Evolutionary conservation across 768 basidiomycete genomes (phyloP).

Genomic region (Agaricus sinodeliciosus): DNA sequence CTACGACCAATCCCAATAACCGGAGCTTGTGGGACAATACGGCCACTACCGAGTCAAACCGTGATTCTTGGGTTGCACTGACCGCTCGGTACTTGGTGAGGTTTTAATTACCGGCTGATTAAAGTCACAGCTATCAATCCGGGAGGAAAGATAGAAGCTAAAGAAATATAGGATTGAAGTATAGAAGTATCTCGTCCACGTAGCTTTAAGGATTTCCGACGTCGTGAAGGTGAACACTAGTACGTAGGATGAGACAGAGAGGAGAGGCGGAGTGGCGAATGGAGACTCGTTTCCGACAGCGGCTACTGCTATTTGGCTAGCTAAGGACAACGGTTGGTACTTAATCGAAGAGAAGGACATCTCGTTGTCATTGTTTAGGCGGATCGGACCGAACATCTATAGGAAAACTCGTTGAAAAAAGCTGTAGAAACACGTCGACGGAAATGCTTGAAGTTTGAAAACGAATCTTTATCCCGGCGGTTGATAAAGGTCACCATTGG

Average conservation of each 20-base stretch:
- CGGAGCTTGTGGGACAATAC: too few species aligned
- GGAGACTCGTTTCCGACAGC: not conserved
- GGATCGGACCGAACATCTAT: not conserved
- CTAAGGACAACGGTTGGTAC: not conserved
- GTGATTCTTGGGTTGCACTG: not conserved
- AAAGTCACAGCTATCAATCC: not conserved
- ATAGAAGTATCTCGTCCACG: not conserved
- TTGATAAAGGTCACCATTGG: too few species aligned
- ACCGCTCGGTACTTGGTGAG: not conserved
- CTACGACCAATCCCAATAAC: too few species aligned
- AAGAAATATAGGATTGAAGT: not conserved
- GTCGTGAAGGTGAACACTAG: not conserved
- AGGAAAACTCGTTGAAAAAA: not conserved
- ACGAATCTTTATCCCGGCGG: too few species aligned
- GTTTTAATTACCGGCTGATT: not conserved
- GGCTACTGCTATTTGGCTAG: not conserved
- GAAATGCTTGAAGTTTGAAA: too few species aligned
- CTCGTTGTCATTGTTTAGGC: not conserved
- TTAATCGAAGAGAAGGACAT: not conserved
- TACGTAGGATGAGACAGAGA: not conserved
- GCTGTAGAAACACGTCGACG: too few species aligned
- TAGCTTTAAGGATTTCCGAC: not conserved
- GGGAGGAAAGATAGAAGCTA: not conserved
- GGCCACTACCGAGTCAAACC: not conserved
- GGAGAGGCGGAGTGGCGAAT: not conserved